Conservation (phyloP, 768 basidiomycete species). For the Leccinum disarticulatum region DNA sequence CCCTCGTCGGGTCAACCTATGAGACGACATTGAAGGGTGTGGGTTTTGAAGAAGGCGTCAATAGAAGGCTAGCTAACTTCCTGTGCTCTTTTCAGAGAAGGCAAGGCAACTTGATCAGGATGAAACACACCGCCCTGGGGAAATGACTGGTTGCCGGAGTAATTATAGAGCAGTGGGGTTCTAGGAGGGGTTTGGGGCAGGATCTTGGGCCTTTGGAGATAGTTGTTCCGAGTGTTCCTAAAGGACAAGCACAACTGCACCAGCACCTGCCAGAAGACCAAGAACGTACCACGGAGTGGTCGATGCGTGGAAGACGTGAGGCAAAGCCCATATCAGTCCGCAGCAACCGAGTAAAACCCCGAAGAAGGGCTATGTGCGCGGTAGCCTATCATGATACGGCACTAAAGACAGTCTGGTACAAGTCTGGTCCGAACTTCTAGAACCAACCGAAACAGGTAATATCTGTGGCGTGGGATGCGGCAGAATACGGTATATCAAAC, state of each 20-base stretch:
- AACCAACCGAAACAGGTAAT: background rate
- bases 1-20: conserved; percentile 26
- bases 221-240: background rate
- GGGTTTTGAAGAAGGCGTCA: background rate
- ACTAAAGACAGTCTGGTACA: too few species aligned
- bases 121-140: background rate
- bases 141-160: background rate
- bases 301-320: background rate
- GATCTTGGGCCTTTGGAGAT: background rate
- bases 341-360: background rate
- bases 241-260: background rate
- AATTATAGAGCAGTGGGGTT: background rate
- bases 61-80: background rate
- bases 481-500: background rate
- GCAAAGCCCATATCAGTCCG: background rate
- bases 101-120: background rate
- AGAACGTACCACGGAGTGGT: background rate
- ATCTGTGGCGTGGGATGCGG: background rate
- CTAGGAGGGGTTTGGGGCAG: background rate
- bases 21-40: conserved; percentile 19
- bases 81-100: conserved; percentile 4
- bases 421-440: background rate
- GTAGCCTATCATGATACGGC: background rate
- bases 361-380: too few species aligned
- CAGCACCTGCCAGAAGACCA: background rate